Percentiles rank a stretch among this genome's conserved stretches.
Evolutionary conservation across 805 yeast species (phyloP).

Genomic region (Clavispora phyllophila): DNA sequence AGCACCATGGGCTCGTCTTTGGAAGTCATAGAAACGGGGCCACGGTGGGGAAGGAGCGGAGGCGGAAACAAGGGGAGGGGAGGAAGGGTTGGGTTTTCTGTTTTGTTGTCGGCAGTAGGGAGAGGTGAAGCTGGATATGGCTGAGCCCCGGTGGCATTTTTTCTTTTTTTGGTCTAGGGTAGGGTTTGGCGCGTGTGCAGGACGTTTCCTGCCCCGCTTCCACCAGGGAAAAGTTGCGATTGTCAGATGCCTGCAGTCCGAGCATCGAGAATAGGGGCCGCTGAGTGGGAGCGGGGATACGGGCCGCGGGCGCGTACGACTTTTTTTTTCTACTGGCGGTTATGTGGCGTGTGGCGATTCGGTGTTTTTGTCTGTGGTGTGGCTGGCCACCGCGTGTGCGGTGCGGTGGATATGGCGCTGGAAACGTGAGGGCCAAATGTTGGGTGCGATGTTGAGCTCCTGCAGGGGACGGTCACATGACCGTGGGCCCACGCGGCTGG

Average conservation of each 20-base stretch:
- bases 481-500: neutral
- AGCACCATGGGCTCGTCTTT: constrained; percentile 20
- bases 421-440: no score
- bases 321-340: no score
- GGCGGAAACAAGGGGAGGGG: neutral
- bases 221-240: neutral
- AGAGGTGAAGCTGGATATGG: neutral
- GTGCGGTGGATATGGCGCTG: no score
- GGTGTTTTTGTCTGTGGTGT: no score
- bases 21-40: constrained; percentile 12
- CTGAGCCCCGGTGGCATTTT: neutral
- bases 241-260: neutral
- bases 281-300: no score
- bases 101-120: neutral
- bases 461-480: neutral
- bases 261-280: neutral
- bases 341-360: no score
- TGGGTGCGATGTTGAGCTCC: constrained; percentile 3
- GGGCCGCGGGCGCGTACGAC: no score
- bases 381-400: no score
- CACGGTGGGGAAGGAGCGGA: neutral
- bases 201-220: neutral
- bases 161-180: neutral
- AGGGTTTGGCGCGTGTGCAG: neutral
- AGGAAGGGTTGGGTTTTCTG: no score